Evolutionary conservation across 2,329 filamentous ascomycete genomes (phyloP).

Genomic region (Lithohypha guttulata): DNA sequence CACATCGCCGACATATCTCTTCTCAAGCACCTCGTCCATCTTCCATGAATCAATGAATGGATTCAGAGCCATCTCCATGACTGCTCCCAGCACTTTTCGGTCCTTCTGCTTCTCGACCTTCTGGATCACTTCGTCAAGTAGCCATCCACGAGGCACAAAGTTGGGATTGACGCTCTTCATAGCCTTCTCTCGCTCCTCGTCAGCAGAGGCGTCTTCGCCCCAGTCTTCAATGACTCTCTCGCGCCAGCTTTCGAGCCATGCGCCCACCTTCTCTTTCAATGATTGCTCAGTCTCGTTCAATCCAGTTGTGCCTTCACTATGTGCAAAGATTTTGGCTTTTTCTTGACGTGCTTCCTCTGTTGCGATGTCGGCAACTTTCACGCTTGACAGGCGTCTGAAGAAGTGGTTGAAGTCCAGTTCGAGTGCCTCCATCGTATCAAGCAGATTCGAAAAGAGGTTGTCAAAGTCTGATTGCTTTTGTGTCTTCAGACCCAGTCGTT

Average conservation of each 20-base stretch:
- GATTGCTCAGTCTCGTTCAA: slow-evolving; percentile 50
- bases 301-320: slow-evolving; percentile 56
- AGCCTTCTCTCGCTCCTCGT: slow-evolving; percentile 52
- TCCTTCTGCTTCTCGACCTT: slow-evolving; percentile 78
- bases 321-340: slow-evolving; percentile 67
- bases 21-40: slow-evolving; percentile 61
- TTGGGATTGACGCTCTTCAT: slow-evolving; percentile 90
- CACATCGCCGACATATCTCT: slow-evolving; percentile 75
- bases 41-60: slow-evolving; percentile 65
- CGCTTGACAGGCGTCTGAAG: slow-evolving; percentile 64
- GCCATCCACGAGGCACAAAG: slow-evolving; percentile 83
- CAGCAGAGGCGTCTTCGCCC: slow-evolving; percentile 35
- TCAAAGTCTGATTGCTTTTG: slow-evolving; percentile 67
- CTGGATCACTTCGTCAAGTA: slow-evolving; percentile 85
- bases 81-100: slow-evolving; percentile 60
- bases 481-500: slow-evolving; percentile 63
- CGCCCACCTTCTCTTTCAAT: slow-evolving; percentile 55
- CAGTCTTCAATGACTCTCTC: slow-evolving; percentile 64
- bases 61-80: slow-evolving; percentile 73
- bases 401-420: slow-evolving; percentile 92
- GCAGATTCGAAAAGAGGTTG: slow-evolving; percentile 63
- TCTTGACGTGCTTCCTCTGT: slow-evolving; percentile 53
- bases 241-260: slow-evolving; percentile 76
- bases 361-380: slow-evolving; percentile 53
- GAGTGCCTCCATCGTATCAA: slow-evolving; percentile 70